A percentile compares a stretch with the other conserved stretches of the same genome.
phyloP scores from a whole-genome alignment of 208 protist genomes.

The Zelonia costaricensis region DNA sequence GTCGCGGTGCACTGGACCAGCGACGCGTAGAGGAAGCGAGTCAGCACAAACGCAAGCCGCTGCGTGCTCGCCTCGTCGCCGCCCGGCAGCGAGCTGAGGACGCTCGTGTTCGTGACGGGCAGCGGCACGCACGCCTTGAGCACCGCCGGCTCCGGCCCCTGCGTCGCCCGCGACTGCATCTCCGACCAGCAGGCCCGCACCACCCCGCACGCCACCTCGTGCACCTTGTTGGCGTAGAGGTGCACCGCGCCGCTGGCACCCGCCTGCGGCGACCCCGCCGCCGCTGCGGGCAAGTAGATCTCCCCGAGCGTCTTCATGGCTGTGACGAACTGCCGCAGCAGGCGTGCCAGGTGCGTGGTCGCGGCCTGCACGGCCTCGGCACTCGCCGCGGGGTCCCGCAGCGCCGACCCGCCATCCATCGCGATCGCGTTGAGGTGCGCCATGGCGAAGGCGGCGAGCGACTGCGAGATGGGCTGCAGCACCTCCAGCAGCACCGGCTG shows the following conservation, averaged over 20 bases:
- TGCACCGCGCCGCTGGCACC: constrained; percentile 4
- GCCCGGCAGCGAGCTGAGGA: constrained; percentile 9
- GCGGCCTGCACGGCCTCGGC: constrained; percentile 25
- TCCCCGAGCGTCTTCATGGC: constrained; percentile 66
- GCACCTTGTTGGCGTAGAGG: constrained; percentile 14
- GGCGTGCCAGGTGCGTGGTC: constrained; percentile 38
- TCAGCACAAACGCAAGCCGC: constrained; percentile 22
- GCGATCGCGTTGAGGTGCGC: constrained; percentile 40
- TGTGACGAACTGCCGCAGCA: constrained; percentile 53
- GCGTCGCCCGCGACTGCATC: not conserved
- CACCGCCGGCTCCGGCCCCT: constrained; percentile 11
- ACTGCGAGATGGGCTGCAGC: constrained; percentile 42
- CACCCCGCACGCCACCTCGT: constrained; percentile 19
- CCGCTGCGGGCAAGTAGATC: constrained; percentile 58
- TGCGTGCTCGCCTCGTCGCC: constrained; percentile 7
- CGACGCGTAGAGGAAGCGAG: constrained; percentile 20
- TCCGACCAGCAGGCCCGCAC: constrained; percentile 7
- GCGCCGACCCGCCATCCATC: constrained; percentile 36
- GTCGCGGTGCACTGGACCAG: constrained; percentile 29
- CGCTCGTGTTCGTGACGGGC: constrained; percentile 13
- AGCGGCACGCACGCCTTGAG: constrained; percentile 19
- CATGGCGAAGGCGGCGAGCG: constrained; percentile 43
- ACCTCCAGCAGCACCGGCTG: constrained; percentile 76
- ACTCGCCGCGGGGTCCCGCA: constrained; percentile 15
- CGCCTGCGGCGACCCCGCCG: not conserved